These are phyloP conservation scores for Hyphopichia fennica DNA, from an alignment of 1,139 yeast species.

Conservation along the genomic window DNA sequence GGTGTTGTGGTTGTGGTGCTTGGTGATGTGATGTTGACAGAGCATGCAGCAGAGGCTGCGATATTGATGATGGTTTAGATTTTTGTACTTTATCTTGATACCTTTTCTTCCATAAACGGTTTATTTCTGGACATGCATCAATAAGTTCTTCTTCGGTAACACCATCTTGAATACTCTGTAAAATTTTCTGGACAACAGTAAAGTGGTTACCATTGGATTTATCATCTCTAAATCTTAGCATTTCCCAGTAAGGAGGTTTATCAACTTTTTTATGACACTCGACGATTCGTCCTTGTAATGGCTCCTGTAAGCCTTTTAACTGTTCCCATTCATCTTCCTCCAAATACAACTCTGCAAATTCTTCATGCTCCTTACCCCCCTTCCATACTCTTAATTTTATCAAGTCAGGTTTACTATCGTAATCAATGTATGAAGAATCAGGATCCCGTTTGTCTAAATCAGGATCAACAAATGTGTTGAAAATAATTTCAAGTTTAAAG, in stretches of 20 bases:
- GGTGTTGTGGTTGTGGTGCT: slow-evolving; percentile 1
- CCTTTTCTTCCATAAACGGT: slow-evolving; percentile 37
- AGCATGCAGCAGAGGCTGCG: too few species aligned
- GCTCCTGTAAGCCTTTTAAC: slow-evolving; percentile 68
- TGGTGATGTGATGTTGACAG: background rate
- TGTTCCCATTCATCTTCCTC: slow-evolving; percentile 80
- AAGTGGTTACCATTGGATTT: slow-evolving; percentile 85
- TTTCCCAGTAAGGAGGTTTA: slow-evolving; percentile 67
- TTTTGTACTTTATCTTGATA: slow-evolving; percentile 26
- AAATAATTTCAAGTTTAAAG: slow-evolving; percentile 70
- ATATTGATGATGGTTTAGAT: slow-evolving; percentile 4
- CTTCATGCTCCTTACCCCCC: slow-evolving; percentile 68
- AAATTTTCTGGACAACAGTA: slow-evolving; percentile 75
- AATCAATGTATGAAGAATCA: slow-evolving; percentile 73
- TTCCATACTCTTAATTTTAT: slow-evolving; percentile 72
- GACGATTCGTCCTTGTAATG: slow-evolving; percentile 85
- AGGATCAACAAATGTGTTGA: slow-evolving; percentile 65
- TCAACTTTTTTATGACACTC: slow-evolving; percentile 70
- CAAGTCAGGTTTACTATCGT: slow-evolving; percentile 73
- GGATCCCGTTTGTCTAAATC: slow-evolving; percentile 72
- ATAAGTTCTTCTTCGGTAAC: slow-evolving; percentile 76
- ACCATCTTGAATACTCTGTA: slow-evolving; percentile 83
- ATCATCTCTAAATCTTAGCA: slow-evolving; percentile 90
- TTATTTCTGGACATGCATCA: slow-evolving; percentile 37
- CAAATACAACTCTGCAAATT: slow-evolving; percentile 63